Evolutionary conservation across 225 moss, liverwort and hornwort genomes (phyloP).

Genomic region (Bryoerythrophyllum caledonicum): DNA sequence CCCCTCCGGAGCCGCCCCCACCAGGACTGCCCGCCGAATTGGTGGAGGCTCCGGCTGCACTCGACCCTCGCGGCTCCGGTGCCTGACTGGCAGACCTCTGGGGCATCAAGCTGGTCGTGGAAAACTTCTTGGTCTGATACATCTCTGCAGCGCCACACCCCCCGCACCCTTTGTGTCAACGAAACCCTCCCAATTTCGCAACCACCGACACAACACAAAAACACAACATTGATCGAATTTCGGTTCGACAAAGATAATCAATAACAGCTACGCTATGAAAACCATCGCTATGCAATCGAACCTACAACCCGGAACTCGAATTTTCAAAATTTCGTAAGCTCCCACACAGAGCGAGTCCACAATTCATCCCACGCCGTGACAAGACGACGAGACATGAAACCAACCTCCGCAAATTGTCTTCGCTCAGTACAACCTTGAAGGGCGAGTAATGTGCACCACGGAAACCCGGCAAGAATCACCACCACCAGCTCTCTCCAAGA

Average conservation of each 20-base stretch:
- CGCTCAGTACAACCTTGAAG: too few species aligned
- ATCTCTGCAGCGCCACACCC: conserved; percentile 38
- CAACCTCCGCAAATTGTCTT: conserved; percentile 26
- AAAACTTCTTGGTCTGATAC: conserved; percentile 73
- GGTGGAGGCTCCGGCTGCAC: conserved; percentile 58
- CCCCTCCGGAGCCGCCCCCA: conserved; percentile 62
- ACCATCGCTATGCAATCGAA: not conserved
- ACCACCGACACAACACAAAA: not conserved
- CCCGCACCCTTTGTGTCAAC: not conserved
- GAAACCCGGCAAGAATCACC: not conserved
- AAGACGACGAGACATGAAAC: not conserved
- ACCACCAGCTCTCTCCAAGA: not conserved
- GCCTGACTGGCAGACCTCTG: conserved; percentile 57
- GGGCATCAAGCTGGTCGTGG: conserved; percentile 57
- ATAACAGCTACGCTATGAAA: not conserved
- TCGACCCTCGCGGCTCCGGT: conserved; percentile 55
- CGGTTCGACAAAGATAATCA: not conserved
- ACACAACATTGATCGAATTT: not conserved
- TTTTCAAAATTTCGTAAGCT: not conserved
- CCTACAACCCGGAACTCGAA: not conserved
- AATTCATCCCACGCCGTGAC: not conserved
- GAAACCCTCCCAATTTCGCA: not conserved
- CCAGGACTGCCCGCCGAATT: conserved; percentile 78
- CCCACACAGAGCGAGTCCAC: not conserved
- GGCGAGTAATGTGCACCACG: conserved; percentile 13